phyloP scores from a whole-genome alignment of 129 eudicot genomes.

The Tagetes patula region DNA sequence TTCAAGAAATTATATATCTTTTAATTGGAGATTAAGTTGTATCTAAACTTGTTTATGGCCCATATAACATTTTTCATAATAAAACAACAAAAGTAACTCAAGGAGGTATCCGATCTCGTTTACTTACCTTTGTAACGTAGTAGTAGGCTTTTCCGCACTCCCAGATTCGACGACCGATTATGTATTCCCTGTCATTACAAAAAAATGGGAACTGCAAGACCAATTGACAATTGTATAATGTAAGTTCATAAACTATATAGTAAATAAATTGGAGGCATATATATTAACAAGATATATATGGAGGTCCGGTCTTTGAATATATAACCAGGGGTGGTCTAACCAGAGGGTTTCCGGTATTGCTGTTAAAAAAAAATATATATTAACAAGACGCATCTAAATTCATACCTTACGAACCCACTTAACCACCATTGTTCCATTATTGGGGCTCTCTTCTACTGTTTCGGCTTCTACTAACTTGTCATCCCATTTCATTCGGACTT shows the following conservation, averaged over 20 bases:
- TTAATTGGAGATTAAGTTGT: neutral
- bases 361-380: too few relatives aligned
- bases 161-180: conserved; percentile 92
- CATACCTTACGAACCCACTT: conserved; percentile 91
- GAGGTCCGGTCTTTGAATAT: too few relatives aligned
- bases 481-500: conserved; percentile 79
- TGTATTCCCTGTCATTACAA: conserved; percentile 84
- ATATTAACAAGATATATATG: too few relatives aligned
- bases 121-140: conserved; percentile 77
- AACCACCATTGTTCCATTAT: conserved; percentile 81
- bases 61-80: neutral
- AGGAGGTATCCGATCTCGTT: neutral
- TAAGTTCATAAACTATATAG: conserved; percentile 7
- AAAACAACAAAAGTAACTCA: neutral
- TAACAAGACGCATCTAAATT: neutral
- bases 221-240: conserved; percentile 12
- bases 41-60: neutral
- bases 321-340: too few relatives aligned
- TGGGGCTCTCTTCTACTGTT: conserved; percentile 66
- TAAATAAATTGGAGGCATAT: conserved; percentile 7
- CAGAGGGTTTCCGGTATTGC: too few relatives aligned
- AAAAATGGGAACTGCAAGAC: conserved; percentile 83
- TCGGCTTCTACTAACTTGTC: conserved; percentile 72
- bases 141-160: conserved; percentile 65
- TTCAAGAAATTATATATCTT: neutral